phyloP scores from a whole-genome alignment of 2,329 filamentous ascomycete species.

The Trichoderma sp. region DNA sequence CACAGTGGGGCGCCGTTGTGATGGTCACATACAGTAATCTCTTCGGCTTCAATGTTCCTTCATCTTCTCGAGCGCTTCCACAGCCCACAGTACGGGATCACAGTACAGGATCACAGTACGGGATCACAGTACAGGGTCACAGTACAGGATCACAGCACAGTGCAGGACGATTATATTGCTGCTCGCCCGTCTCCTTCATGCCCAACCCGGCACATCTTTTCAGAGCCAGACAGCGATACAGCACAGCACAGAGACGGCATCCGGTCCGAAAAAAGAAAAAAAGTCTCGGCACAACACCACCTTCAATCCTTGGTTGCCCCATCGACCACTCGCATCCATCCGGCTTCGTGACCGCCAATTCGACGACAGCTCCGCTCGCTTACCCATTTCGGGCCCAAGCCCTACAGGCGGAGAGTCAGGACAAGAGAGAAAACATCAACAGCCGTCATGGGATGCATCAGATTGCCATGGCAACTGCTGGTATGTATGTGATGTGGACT shows the following conservation, averaged over 20 bases:
- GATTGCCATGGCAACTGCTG: conserved; percentile 12
- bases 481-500: not conserved
- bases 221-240: not conserved
- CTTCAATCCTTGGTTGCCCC: conserved; percentile 2
- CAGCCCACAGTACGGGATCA: too few relatives aligned
- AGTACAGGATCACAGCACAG: too few relatives aligned
- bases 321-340: conserved; percentile 7
- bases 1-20: conserved; percentile 7
- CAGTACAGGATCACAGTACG: too few relatives aligned
- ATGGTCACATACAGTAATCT: too few relatives aligned
- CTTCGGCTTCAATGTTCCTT: too few relatives aligned
- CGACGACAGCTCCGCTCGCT: conserved; percentile 14
- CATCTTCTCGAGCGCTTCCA: not conserved
- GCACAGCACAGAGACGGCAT: too few relatives aligned
- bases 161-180: too few relatives aligned
- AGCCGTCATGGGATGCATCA: not conserved
- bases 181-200: not conserved
- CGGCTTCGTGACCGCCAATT: conserved; percentile 19
- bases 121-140: too few relatives aligned
- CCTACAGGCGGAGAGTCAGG: conserved; percentile 5
- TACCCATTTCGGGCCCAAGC: not conserved
- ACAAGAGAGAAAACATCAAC: not conserved
- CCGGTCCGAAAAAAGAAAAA: not conserved
- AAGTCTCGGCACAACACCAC: not conserved
- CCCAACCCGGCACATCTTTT: not conserved